Evolutionary conservation across 345 rosid genomes (phyloP), one percentile per base, ranked within the genome.

Genomic region (Bruguiera sexangula): DNA sequence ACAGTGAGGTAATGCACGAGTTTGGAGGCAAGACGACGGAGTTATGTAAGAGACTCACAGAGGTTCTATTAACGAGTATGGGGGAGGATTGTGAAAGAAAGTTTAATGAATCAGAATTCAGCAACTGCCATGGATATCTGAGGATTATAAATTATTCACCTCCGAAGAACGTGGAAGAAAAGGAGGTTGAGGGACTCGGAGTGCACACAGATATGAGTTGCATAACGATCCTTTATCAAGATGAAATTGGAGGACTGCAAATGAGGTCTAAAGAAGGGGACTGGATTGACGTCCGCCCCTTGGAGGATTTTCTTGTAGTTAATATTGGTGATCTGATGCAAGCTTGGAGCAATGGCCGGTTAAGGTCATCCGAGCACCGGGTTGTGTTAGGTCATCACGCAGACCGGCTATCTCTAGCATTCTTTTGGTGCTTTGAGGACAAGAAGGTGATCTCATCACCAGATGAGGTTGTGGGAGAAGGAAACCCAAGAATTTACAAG

Each of bases 121-220:
- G 75, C 6, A 78, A 74, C 0, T 87, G 95, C 55, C 86, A 85
- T 68, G 90, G 97, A 68, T 91, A 91, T 66, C 60, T 87, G 71
- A 84, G 97, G 68, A 71, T 87, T 3, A 75, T 85, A 50, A 89
- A 81, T 60, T 89, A 91, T 72, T 72, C 85, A 10, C 85, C 90
- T 1, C 91, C 90, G 1, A 75, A 76, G 15, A 72, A 65, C 1
- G 75, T 82, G 2, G 82, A 76, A 59, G 82, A 82, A 60, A 72
- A 67, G 32, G 79, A 81, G 63, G 80, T 84, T 55, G 96, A 91
- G 73, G 93, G 97, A 50, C 93, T 86, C 1, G 93, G 96, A 52
- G 82, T 85, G 88, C 96, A 86, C 73, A 87, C 91, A 1, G 96
- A 91, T 46, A 89, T 89, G 97, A 89, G 97, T 71, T 91, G 97